phyloP scores from a whole-genome alignment of 2,329 filamentous ascomycete species.

The Macrophomina phaseolina region DNA sequence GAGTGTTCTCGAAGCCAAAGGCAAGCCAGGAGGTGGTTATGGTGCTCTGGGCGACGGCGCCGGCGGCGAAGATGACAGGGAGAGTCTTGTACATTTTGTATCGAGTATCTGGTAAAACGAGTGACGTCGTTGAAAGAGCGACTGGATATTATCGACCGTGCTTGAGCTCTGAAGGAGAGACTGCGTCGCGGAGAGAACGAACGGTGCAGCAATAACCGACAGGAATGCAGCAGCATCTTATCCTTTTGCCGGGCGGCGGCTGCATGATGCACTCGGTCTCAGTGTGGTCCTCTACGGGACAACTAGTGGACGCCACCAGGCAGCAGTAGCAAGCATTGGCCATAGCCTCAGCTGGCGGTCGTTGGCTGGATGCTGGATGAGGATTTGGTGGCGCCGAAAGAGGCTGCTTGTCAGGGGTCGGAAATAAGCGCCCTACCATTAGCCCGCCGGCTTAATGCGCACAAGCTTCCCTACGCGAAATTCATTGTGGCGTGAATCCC shows the following conservation, averaged over 20 bases:
- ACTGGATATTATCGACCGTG: not conserved
- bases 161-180: not conserved
- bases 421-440: not conserved
- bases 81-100: constrained; percentile 11
- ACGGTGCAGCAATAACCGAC: too few species aligned
- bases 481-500: not conserved
- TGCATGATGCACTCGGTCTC: not conserved
- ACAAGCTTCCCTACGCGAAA: constrained; percentile 13
- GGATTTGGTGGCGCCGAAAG: constrained; percentile 12
- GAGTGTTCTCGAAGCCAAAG: constrained; percentile 1
- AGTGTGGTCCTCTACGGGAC: not conserved
- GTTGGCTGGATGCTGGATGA: not conserved
- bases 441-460: not conserved
- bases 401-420: not conserved
- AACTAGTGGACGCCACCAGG: constrained; percentile 9
- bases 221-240: not conserved
- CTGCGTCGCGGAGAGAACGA: not conserved
- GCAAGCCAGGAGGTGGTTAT: constrained; percentile 15
- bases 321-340: constrained; percentile 2
- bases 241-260: not conserved
- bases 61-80: constrained; percentile 16
- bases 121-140: not conserved
- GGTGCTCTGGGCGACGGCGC: constrained; percentile 17
- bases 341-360: constrained; percentile 4
- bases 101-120: not conserved